Base-by-base conservation (phyloP, 169 alveolate species). In the Eimeria tenella region DNA sequence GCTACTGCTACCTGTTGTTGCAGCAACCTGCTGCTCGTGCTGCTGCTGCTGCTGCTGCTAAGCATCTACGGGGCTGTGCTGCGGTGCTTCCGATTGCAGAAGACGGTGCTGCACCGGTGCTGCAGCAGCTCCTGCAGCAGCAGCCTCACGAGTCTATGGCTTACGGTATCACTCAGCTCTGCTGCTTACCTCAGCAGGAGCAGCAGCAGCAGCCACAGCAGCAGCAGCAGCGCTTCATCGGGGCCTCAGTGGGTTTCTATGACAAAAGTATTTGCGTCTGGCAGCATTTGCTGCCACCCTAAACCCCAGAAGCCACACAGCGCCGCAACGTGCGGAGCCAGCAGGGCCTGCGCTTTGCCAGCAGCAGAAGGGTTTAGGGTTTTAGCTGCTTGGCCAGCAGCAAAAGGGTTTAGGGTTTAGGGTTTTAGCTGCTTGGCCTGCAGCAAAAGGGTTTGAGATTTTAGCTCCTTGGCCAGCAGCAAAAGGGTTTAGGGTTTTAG, bases 151-250 rank as follows among this genome's bases (percentile, higher is more conserved):
- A 23, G 82, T 73, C 82, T 23, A 73, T 73, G 82, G 23, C 50
- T 7, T 73, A 73, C 53, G 82, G 82, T 7, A 73, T 73, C 23
- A 73, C 82, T 25, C 82, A 73, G 82, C 82, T 73, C 19, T 73
- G 82, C 82, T 73, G 82, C 23, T 7, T 73, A 42, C 82, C 82
- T 21, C 82, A 31, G 55, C 56, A 71, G 82, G 53, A 71, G 53
- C 82, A 71, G 82, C 82, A 71, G 55, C 82, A 71, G 19, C 82
- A 73, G 82, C 82, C 6, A 55, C 82, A 73, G n/a, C 82, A 73
- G 55, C 82, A 73, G 68, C 68, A 58, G 21, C 68, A 58, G 68
- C 11, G 19, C 21, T 58, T 58, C 68, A 73, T 73, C 7, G 82
- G 82, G 50, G 82, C 82, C 5, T 73, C 82, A n/a, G 82, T 73